Conservation (phyloP, 2,329 filamentous ascomycete genomes). For the Trichoderma citrinoviride region DNA sequence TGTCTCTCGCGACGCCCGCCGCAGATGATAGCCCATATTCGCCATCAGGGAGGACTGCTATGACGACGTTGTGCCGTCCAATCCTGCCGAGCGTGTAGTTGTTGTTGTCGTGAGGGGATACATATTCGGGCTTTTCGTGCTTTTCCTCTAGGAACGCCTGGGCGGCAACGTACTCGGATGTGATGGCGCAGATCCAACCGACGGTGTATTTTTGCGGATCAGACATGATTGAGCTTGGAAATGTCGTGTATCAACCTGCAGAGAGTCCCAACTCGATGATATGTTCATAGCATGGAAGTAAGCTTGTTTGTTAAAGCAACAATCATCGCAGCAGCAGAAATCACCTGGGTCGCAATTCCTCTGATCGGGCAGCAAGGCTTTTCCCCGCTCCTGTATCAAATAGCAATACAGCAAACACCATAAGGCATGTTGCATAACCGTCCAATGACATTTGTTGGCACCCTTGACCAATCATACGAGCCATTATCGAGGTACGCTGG, state of each 20-base stretch:
- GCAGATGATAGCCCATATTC: slow-evolving; percentile 22
- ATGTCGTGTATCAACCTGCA: background rate
- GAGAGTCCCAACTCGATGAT: background rate
- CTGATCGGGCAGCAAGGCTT: background rate
- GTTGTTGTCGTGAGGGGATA: too few species aligned
- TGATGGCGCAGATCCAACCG: slow-evolving; percentile 46
- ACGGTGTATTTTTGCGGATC: slow-evolving; percentile 35
- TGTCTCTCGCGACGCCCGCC: slow-evolving; percentile 29
- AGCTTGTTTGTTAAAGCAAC: background rate
- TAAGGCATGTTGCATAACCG: background rate
- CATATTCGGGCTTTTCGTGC: too few species aligned
- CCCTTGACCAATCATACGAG: background rate
- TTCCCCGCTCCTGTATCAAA: background rate
- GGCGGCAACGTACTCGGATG: slow-evolving; percentile 39
- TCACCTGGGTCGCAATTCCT: background rate
- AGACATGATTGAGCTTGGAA: background rate
- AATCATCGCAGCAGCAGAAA: background rate
- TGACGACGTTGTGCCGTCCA: slow-evolving; percentile 25
- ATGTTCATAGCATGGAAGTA: background rate
- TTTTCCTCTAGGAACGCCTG: slow-evolving; percentile 1
- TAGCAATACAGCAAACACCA: background rate
- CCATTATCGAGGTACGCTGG: too few species aligned
- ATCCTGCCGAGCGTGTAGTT: slow-evolving; percentile 18
- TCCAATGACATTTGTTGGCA: background rate
- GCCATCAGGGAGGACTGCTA: slow-evolving; percentile 21